phyloP scores from a whole-genome alignment of 768 basidiomycete species.

The Galerina sulciceps region DNA sequence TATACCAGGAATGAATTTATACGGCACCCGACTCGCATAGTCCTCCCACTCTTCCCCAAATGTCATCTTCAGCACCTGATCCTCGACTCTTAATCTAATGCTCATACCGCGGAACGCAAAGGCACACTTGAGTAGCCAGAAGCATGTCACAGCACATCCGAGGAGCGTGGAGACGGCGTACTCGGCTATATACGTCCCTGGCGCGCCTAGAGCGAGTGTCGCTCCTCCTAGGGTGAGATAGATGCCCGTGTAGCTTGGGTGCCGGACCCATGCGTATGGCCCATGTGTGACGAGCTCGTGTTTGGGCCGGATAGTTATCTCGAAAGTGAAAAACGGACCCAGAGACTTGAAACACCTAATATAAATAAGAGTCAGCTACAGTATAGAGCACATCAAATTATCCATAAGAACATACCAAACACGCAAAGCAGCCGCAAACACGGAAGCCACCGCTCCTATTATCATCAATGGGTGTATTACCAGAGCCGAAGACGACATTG shows the following conservation, averaged over 20 bases:
- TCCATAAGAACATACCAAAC: constrained; percentile 29
- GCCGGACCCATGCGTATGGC: constrained; percentile 48
- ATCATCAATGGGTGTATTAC: constrained; percentile 24
- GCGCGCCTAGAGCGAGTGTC: constrained; percentile 33
- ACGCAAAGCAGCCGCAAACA: constrained; percentile 31
- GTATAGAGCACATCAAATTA: neutral
- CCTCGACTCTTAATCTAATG: constrained; percentile 37
- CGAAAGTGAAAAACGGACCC: constrained; percentile 47
- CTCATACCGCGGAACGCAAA: constrained; percentile 38
- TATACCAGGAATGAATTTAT: constrained; percentile 43
- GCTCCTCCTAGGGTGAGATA: constrained; percentile 39
- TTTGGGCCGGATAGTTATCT: constrained; percentile 42
- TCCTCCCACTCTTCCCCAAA: constrained; percentile 41
- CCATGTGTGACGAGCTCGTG: constrained; percentile 47
- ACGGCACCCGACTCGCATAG: constrained; percentile 40
- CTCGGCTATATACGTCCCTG: constrained; percentile 35
- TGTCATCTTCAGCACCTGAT: constrained; percentile 35
- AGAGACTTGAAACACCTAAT: constrained; percentile 43
- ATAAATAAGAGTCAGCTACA: neutral
- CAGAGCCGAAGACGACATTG: too few species aligned
- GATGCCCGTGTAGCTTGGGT: constrained; percentile 48
- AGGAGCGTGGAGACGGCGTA: constrained; percentile 24
- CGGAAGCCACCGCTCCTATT: constrained; percentile 28
- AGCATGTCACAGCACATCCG: constrained; percentile 22
- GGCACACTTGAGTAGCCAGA: constrained; percentile 38